Percentiles rank a stretch among this genome's conserved stretches.
Evolutionary conservation across 2,329 filamentous ascomycete genomes (phyloP).

Genomic region (Claviceps purpurea): DNA sequence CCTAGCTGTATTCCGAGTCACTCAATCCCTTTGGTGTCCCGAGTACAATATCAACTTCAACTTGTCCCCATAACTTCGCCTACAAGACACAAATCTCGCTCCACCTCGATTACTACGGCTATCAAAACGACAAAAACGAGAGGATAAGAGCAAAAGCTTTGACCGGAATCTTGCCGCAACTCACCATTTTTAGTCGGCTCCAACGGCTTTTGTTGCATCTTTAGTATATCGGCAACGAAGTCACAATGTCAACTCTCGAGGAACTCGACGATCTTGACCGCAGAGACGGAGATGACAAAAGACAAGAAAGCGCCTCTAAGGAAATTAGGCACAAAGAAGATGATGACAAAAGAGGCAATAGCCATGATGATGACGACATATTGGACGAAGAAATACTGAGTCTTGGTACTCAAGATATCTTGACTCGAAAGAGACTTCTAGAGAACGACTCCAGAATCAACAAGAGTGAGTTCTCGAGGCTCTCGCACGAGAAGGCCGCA

Average conservation of each 20-base stretch:
- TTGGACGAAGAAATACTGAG: slow-evolving; percentile 88
- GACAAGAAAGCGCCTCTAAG: slow-evolving; percentile 20
- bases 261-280: slow-evolving; percentile 83
- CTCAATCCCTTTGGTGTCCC: not conserved
- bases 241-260: slow-evolving; percentile 74
- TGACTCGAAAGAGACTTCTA: slow-evolving; percentile 77
- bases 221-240: not conserved
- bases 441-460: slow-evolving; percentile 98
- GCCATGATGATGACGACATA: slow-evolving; percentile 61
- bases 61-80: not conserved
- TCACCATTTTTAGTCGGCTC: no score
- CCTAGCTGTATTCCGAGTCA: slow-evolving; percentile 4
- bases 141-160: no score
- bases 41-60: not conserved
- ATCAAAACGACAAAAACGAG: not conserved
- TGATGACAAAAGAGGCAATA: slow-evolving; percentile 74
- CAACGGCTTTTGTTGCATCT: not conserved
- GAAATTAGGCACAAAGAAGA: slow-evolving; percentile 31
- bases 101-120: not conserved
- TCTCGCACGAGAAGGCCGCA: slow-evolving; percentile 86
- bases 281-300: slow-evolving; percentile 60
- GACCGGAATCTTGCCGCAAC: no score
- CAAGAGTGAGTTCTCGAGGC: slow-evolving; percentile 89
- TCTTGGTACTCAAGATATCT: slow-evolving; percentile 88
- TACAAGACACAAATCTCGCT: not conserved